Conservation (phyloP, 2,329 filamentous ascomycete genomes). For the Berkeleyomyces rouxiae region DNA sequence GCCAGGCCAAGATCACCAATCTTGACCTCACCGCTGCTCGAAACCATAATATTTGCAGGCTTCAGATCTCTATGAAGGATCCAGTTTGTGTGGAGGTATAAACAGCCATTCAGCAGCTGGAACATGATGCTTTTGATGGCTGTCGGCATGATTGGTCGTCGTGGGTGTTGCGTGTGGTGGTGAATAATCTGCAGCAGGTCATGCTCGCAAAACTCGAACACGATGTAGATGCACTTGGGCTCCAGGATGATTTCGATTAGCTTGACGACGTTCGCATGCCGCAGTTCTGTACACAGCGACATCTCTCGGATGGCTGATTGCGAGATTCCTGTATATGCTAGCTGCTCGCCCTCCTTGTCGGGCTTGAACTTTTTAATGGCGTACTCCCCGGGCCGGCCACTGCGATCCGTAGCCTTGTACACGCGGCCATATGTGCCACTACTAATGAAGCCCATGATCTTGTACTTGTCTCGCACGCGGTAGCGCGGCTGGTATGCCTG, state of each 20-base stretch:
- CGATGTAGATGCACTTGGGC: slow-evolving; percentile 98
- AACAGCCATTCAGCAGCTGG: slow-evolving; percentile 83
- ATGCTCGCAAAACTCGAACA: slow-evolving; percentile 97
- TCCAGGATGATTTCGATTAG: slow-evolving; percentile 92
- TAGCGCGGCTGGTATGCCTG: slow-evolving; percentile 56
- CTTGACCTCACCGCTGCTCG: slow-evolving; percentile 72
- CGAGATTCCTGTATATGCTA: slow-evolving; percentile 93
- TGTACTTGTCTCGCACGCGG: slow-evolving; percentile 80
- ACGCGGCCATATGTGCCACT: slow-evolving; percentile 95
- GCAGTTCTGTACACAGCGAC: slow-evolving; percentile 85
- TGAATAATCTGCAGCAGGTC: slow-evolving; percentile 96
- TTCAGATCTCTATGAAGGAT: slow-evolving; percentile 93
- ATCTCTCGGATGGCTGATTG: slow-evolving; percentile 96
- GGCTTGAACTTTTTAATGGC: slow-evolving; percentile 99
- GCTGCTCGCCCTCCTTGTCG: slow-evolving; percentile 88
- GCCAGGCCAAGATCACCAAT: slow-evolving; percentile 90
- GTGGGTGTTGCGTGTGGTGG: slow-evolving; percentile 78
- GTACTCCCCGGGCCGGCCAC: slow-evolving; percentile 59
- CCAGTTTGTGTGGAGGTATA: slow-evolving; percentile 94
- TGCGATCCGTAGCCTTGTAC: slow-evolving; percentile 74
- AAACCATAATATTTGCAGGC: slow-evolving; percentile 98
- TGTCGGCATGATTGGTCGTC: slow-evolving; percentile 71
- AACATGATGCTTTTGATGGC: slow-evolving; percentile 92
- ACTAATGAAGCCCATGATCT: slow-evolving; percentile 95
- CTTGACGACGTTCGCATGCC: slow-evolving; percentile 75